A percentile compares a stretch with the other conserved stretches of the same genome.
Evolutionary conservation across 148 eudicot species (phyloP).

Genomic region (Euryodendron excelsum): DNA sequence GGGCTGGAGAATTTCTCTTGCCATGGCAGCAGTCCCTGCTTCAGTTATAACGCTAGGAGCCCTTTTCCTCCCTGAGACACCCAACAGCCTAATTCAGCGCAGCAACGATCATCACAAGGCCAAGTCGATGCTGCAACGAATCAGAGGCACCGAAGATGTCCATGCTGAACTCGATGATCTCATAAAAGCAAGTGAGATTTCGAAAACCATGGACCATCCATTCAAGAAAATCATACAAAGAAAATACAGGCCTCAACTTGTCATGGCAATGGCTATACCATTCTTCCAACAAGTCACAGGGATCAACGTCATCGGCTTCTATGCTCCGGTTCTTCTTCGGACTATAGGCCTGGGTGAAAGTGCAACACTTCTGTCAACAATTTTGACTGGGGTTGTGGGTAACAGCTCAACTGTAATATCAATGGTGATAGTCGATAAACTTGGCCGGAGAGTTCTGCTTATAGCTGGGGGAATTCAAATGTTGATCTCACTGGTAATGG

Average conservation of each 20-base stretch:
- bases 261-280: background rate
- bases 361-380: background rate
- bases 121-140: background rate
- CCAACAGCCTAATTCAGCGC: constrained; percentile 29
- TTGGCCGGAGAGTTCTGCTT: background rate
- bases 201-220: background rate
- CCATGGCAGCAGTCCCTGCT: constrained; percentile 28
- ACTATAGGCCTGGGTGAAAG: background rate
- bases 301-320: background rate
- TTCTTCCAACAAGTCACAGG: background rate
- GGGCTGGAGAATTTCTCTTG: constrained; percentile 34
- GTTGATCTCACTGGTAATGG: background rate
- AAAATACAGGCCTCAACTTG: background rate
- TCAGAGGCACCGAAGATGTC: background rate
- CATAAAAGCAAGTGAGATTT: background rate
- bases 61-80: constrained; percentile 27
- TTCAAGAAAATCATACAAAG: background rate
- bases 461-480: background rate
- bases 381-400: background rate
- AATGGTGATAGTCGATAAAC: background rate
- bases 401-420: background rate
- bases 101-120: background rate
- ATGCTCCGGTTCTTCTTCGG: background rate
- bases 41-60: constrained; percentile 23
- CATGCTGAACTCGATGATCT: background rate